A percentile compares a stretch with the other conserved stretches of the same genome.
These are phyloP conservation scores for Stagonosporopsis chrysanthemi DNA, from an alignment of 2,329 filamentous ascomycete species.

Conservation along the genomic window DNA sequence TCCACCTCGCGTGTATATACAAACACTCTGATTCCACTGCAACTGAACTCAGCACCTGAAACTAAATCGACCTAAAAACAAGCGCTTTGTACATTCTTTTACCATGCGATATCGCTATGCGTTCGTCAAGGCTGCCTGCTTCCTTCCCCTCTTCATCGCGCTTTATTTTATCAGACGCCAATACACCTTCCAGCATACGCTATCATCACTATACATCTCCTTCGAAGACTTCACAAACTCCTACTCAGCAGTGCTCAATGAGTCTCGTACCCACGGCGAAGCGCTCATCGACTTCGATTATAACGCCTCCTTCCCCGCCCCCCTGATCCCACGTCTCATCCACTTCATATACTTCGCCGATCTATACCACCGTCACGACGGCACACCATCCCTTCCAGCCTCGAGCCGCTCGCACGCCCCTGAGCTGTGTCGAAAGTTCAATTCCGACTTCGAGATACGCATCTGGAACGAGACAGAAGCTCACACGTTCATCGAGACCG, in stretches of 20 bases:
- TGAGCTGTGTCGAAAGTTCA: constrained; percentile 26
- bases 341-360: constrained; percentile 30
- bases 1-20: background rate
- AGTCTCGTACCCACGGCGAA: constrained; percentile 9
- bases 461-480: constrained; percentile 30
- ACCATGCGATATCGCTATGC: constrained; percentile 3
- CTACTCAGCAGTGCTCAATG: constrained; percentile 22
- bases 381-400: constrained; percentile 2
- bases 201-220: constrained; percentile 12
- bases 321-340: constrained; percentile 21
- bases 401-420: constrained; percentile 24
- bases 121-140: background rate
- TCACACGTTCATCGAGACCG: constrained; percentile 21
- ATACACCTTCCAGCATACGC: constrained; percentile 17
- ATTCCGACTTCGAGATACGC: constrained; percentile 27
- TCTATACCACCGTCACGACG: constrained; percentile 21
- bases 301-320: constrained; percentile 7
- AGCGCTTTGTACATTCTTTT: background rate
- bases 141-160: background rate
- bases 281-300: constrained; percentile 22
- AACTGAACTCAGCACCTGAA: background rate
- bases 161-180: constrained; percentile 14
- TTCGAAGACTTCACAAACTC: constrained; percentile 20
- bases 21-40: background rate
- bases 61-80: too few relatives aligned